Percentiles rank a stretch among this genome's conserved stretches.
These are phyloP conservation scores for Pelargonium citronellum DNA, from an alignment of 441 rosid genomes.

Conservation along the genomic window DNA sequence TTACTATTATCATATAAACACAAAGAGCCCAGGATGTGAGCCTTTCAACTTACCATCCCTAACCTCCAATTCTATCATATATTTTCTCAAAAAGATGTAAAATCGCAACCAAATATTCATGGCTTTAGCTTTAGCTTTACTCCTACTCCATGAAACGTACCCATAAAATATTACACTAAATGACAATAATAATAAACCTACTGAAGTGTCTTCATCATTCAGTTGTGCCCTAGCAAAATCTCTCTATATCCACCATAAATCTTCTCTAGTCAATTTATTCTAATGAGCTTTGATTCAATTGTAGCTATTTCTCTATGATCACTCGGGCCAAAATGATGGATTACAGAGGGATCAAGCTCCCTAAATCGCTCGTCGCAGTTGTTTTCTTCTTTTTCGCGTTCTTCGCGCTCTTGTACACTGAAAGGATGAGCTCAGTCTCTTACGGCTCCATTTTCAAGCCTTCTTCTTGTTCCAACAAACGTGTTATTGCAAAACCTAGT, in stretches of 20 bases:
- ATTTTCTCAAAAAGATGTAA: background rate
- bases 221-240: background rate
- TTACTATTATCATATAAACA: background rate
- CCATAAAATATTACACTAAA: slow-evolving; percentile 13
- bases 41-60: slow-evolving; percentile 38
- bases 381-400: slow-evolving; percentile 46
- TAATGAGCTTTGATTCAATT: too few relatives aligned
- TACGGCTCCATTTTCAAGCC: slow-evolving; percentile 36
- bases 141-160: slow-evolving; percentile 53
- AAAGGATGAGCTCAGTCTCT: slow-evolving; percentile 34
- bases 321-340: slow-evolving; percentile 5
- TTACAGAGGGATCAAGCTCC: slow-evolving; percentile 38
- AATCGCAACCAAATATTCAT: slow-evolving; percentile 26
- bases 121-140: slow-evolving; percentile 58
- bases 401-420: slow-evolving; percentile 48
- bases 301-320: too few relatives aligned
- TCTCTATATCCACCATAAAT: slow-evolving; percentile 10
- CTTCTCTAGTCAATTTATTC: slow-evolving; percentile 12
- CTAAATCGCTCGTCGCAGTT: slow-evolving; percentile 40
- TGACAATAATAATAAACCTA: background rate
- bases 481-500: slow-evolving; percentile 36
- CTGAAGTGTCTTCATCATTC: background rate
- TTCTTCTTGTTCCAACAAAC: slow-evolving; percentile 34
- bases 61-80: slow-evolving; percentile 26
- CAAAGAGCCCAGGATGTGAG: slow-evolving; percentile 32